Evolutionary conservation across 805 yeast genomes (phyloP).

Genomic region (Dipodascus albidus): DNA sequence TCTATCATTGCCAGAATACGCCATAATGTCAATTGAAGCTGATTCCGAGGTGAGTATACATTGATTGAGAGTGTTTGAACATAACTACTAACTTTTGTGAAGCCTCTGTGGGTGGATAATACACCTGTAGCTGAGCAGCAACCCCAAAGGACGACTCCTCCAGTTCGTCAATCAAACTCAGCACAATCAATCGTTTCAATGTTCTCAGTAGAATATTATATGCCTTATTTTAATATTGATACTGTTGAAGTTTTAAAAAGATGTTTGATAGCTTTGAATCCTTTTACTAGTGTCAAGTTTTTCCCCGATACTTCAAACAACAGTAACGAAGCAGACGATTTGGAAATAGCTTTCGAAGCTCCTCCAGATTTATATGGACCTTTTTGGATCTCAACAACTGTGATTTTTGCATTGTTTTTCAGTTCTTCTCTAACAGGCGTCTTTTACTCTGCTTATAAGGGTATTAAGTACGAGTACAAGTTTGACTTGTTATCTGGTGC

Average conservation of each 20-base stretch:
- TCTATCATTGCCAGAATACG: too few relatives aligned
- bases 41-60: slow-evolving; percentile 3
- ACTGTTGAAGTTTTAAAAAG: slow-evolving; percentile 49
- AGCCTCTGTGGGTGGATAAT: slow-evolving; percentile 8
- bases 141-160: slow-evolving; percentile 6
- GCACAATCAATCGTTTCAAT: slow-evolving; percentile 14
- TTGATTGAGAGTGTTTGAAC: not conserved
- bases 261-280: slow-evolving; percentile 46
- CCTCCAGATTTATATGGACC: slow-evolving; percentile 75
- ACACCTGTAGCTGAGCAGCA: slow-evolving; percentile 11
- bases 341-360: slow-evolving; percentile 17
- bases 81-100: not conserved
- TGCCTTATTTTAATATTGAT: slow-evolving; percentile 58
- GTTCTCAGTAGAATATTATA: slow-evolving; percentile 47
- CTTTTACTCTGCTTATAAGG: slow-evolving; percentile 36
- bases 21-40: slow-evolving; percentile 7
- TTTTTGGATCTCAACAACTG: slow-evolving; percentile 80
- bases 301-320: slow-evolving; percentile 6
- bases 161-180: slow-evolving; percentile 4
- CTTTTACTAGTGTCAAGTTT: slow-evolving; percentile 25
- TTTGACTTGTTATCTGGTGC: slow-evolving; percentile 58
- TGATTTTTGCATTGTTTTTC: slow-evolving; percentile 63
- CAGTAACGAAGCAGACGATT: slow-evolving; percentile 15
- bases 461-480: slow-evolving; percentile 41
- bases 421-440: slow-evolving; percentile 60